Percentiles rank a stretch among this genome's conserved stretches.
These are phyloP conservation scores for Aspergillus pseudonomiae DNA, from an alignment of 2,329 filamentous ascomycete species.

Conservation along the genomic window DNA sequence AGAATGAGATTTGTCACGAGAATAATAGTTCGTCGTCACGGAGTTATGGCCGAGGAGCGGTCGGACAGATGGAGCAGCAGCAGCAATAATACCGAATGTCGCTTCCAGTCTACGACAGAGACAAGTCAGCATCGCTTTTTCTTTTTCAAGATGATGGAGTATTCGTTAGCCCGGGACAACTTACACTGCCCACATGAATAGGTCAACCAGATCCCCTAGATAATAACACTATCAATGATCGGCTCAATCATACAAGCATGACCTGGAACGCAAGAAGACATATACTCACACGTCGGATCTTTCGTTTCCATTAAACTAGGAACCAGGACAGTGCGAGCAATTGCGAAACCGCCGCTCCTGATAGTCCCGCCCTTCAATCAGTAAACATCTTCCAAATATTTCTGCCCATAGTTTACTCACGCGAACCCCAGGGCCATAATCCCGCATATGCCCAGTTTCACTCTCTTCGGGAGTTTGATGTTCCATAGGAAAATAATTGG, in stretches of 20 bases:
- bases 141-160: neutral
- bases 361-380: neutral
- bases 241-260: neutral
- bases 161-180: neutral
- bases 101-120: neutral
- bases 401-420: neutral
- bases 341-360: conserved; percentile 6
- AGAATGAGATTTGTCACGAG: conserved; percentile 5
- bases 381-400: neutral
- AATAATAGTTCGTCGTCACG: conserved; percentile 7
- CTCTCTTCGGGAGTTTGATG: conserved; percentile 7
- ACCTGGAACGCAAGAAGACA: neutral
- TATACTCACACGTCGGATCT: conserved; percentile 6
- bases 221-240: neutral
- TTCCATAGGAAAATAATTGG: conserved; percentile 9
- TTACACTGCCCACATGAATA: conserved; percentile 10
- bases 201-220: conserved; percentile 9
- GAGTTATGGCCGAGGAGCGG: conserved; percentile 8
- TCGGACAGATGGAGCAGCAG: conserved; percentile 7
- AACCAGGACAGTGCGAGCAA: conserved; percentile 6
- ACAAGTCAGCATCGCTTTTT: neutral
- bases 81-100: conserved; percentile 7
- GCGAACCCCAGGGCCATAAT: conserved; percentile 9
- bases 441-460: conserved; percentile 7
- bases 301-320: conserved; percentile 1